Evolutionary conservation across 2,329 filamentous ascomycete species (phyloP).

Genomic region (Xylariales sp.): DNA sequence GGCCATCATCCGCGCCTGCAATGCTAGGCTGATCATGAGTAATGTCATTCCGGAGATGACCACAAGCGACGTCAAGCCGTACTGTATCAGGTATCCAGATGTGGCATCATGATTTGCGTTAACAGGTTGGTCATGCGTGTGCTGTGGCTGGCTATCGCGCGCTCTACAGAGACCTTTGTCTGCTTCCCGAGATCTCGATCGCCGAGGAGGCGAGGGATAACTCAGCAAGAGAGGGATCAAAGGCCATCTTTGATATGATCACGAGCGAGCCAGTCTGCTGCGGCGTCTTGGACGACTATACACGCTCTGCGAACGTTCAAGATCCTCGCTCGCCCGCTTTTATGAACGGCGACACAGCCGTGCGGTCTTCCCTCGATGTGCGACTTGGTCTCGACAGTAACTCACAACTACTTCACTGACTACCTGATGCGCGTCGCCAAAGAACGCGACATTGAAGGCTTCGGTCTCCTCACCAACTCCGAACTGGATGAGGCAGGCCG

Average conservation of each 20-base stretch:
- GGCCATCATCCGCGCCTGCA: not conserved
- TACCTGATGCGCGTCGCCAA: not conserved
- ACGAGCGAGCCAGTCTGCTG: constrained; percentile 25
- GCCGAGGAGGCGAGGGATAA: constrained; percentile 32
- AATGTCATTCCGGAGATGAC: not conserved
- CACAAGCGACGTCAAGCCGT: constrained; percentile 21
- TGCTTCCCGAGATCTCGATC: constrained; percentile 30
- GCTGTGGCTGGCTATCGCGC: constrained; percentile 31
- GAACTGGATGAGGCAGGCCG: not conserved
- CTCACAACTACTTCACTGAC: not conserved
- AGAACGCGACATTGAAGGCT: not conserved
- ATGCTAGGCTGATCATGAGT: constrained; percentile 1
- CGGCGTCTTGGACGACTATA: constrained; percentile 33
- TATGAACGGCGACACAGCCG: not conserved
- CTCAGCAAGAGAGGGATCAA: constrained; percentile 9
- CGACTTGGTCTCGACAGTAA: not conserved
- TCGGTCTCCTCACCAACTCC: not conserved
- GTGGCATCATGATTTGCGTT: constrained; percentile 28
- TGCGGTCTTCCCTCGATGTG: not conserved
- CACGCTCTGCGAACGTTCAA: constrained; percentile 14
- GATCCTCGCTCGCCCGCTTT: not conserved
- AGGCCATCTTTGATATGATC: constrained; percentile 26
- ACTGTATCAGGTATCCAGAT: constrained; percentile 35
- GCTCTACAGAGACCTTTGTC: constrained; percentile 31
- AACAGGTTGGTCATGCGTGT: constrained; percentile 32